A percentile compares a stretch with the other conserved stretches of the same genome.
Conservation (phyloP, 371 early-diverging fungal species). For the Phascolomyces articulosus region DNA sequence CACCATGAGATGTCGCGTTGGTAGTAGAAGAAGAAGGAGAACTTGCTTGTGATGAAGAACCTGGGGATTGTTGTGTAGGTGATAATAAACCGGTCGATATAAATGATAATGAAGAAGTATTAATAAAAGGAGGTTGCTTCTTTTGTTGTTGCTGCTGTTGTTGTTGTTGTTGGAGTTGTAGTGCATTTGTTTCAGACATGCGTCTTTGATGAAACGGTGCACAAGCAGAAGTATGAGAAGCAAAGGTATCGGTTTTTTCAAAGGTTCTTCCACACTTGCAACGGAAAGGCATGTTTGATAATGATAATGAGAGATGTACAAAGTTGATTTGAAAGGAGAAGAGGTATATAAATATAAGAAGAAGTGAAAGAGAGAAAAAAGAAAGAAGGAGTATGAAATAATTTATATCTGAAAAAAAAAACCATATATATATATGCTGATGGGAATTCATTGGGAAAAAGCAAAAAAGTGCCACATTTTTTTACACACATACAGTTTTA, state of each 20-base stretch:
- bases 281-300: conserved; percentile 50
- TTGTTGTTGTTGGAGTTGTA: conserved; percentile 10
- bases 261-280: conserved; percentile 60
- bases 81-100: conserved; percentile 28
- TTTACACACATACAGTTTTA: too few species aligned
- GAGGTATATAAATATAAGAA: conserved; percentile 4
- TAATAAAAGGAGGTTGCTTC: conserved; percentile 18
- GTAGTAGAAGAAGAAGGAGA: conserved; percentile 14
- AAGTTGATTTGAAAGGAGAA: neutral
- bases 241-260: conserved; percentile 56
- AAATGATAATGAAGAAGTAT: conserved; percentile 24
- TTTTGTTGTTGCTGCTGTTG: conserved; percentile 13
- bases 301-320: too few species aligned
- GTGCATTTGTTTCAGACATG: conserved; percentile 33
- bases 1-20: neutral
- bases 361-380: conserved; percentile 10
- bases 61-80: conserved; percentile 13
- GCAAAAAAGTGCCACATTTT: neutral
- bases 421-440: too few species aligned
- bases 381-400: conserved; percentile 6
- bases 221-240: conserved; percentile 50
- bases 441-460: too few species aligned
- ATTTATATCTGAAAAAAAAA: too few species aligned
- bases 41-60: conserved; percentile 22
- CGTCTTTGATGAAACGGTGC: conserved; percentile 53